A percentile compares a stretch with the other conserved stretches of the same genome.
These are phyloP conservation scores for Blastocystis sp. DNA, from an alignment of 352 stramenopile species.

Conservation along the genomic window DNA sequence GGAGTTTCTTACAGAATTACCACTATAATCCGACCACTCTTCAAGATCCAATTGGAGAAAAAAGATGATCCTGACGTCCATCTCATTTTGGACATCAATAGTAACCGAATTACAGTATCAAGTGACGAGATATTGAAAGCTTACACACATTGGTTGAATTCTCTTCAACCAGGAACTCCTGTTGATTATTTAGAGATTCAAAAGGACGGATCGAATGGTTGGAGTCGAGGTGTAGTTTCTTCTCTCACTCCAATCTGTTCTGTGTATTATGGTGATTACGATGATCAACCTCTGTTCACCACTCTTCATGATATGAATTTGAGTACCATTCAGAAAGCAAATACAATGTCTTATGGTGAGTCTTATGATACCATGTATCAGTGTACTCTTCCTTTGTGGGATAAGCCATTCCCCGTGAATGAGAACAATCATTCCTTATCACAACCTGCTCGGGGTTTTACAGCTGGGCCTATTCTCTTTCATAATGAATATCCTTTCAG, in stretches of 20 bases:
- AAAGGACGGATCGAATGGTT: not conserved
- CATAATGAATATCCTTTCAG: constrained; percentile 11
- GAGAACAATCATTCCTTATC: not conserved
- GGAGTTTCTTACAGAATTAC: not conserved
- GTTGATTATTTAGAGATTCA: not conserved
- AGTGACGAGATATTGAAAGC: not conserved
- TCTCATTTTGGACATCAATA: not conserved
- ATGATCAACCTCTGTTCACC: not conserved
- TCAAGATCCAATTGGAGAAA: not conserved
- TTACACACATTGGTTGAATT: not conserved
- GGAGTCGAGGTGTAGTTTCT: not conserved
- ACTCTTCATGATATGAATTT: not conserved
- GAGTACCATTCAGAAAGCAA: not conserved
- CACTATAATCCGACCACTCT: not conserved
- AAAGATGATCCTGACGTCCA: not conserved
- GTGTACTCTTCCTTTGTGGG: not conserved
- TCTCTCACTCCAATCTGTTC: not conserved
- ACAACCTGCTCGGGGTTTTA: not conserved
- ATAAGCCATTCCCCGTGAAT: not conserved
- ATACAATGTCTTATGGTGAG: not conserved
- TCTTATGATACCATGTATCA: not conserved
- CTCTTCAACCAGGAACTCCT: not conserved
- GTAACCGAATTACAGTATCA: not conserved
- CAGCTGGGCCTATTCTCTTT: not conserved
- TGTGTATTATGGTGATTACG: not conserved